These are phyloP conservation scores for Albophoma yamanashiensis DNA, from an alignment of 2,329 filamentous ascomycete species.

Conservation along the genomic window DNA sequence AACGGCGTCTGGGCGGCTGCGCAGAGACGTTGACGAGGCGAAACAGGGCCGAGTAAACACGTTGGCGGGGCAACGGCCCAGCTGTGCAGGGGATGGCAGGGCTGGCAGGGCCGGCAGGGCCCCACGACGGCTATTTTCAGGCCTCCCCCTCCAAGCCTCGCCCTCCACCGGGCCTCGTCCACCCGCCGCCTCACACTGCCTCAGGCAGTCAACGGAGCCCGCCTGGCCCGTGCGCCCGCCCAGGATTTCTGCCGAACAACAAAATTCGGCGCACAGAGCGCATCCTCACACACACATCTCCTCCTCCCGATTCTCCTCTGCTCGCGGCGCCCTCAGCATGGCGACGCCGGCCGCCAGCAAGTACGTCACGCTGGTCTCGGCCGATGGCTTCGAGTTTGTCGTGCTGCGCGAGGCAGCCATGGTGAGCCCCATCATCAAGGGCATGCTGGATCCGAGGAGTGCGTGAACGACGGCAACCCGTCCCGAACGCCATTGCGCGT, in stretches of 20 bases:
- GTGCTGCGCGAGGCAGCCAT: conserved; percentile 60
- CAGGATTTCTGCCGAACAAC: neutral
- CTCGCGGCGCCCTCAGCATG: neutral
- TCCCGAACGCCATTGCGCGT: too few relatives aligned
- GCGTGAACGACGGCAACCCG: conserved; percentile 9
- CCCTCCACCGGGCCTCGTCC: too few relatives aligned
- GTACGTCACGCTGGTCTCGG: conserved; percentile 68
- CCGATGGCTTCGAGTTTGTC: conserved; percentile 68
- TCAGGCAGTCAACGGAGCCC: neutral
- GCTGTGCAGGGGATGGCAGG: neutral
- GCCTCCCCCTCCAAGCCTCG: too few relatives aligned
- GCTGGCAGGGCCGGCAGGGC: too few relatives aligned
- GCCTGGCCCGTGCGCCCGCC: neutral
- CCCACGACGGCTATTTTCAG: neutral
- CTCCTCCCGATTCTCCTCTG: neutral
- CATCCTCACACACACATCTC: neutral
- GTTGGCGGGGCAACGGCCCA: conserved; percentile 23
- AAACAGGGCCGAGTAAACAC: conserved; percentile 16
- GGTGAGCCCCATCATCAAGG: conserved; percentile 61
- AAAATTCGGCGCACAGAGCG: neutral
- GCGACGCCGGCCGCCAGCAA: conserved; percentile 34
- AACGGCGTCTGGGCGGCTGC: neutral
- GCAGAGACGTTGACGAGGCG: neutral
- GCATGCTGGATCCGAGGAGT: conserved; percentile 64
- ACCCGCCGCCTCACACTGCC: too few relatives aligned